Percentiles rank a stretch among this genome's conserved stretches.
phyloP scores from a whole-genome alignment of 768 basidiomycete genomes.

The Cystofilobasidium bisporidii region DNA sequence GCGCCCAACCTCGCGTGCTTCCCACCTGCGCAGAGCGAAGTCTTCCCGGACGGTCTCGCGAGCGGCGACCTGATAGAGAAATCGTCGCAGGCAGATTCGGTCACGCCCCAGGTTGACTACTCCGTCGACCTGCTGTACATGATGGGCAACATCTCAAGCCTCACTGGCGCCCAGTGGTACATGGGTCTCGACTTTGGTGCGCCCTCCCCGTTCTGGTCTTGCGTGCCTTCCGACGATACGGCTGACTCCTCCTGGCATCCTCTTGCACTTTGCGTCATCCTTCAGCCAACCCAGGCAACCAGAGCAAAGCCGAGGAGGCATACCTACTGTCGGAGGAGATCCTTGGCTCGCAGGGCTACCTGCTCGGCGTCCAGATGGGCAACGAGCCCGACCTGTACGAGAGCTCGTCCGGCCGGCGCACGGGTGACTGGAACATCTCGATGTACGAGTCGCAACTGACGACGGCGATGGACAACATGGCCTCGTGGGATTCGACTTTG shows the following conservation, averaged over 20 bases:
- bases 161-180: conserved; percentile 58
- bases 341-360: background rate
- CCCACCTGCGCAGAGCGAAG: conserved; percentile 6
- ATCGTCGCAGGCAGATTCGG: conserved; percentile 32
- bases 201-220: too few relatives aligned
- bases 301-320: conserved; percentile 2
- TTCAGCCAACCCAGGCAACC: conserved; percentile 6
- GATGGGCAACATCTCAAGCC: conserved; percentile 51
- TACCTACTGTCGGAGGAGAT: background rate
- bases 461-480: conserved; percentile 3
- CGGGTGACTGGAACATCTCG: background rate
- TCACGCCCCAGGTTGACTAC: conserved; percentile 39
- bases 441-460: conserved; percentile 1
- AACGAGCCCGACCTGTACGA: conserved; percentile 10
- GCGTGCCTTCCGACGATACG: too few relatives aligned
- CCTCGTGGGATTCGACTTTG: too few relatives aligned
- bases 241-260: too few relatives aligned
- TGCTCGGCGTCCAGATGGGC: background rate
- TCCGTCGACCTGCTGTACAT: conserved; percentile 44
- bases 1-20: background rate
- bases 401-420: background rate
- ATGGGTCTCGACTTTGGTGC: conserved; percentile 44
- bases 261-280: background rate
- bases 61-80: conserved; percentile 51
- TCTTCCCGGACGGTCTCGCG: conserved; percentile 45